Evolutionary conservation across 108 stramenopile genomes (phyloP).

Genomic region (Nitzschia inconspicua): DNA sequence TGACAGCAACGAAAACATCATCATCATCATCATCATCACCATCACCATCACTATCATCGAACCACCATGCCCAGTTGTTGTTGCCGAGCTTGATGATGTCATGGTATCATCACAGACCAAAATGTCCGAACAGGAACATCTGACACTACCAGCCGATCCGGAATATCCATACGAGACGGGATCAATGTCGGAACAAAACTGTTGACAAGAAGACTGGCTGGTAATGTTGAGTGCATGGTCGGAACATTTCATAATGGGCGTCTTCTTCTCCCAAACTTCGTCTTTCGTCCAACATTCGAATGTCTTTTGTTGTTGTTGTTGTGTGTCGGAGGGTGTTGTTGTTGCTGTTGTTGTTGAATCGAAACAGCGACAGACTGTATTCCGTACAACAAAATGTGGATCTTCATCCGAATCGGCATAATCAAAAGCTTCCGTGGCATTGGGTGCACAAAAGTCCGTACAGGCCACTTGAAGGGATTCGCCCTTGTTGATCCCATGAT

Average conservation of each 20-base stretch:
- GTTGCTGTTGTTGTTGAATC: neutral
- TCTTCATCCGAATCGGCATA: conserved; percentile 12
- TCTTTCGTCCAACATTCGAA: conserved; percentile 14
- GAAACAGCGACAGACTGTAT: conserved; percentile 20
- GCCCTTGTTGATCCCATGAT: conserved; percentile 4
- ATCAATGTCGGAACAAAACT: conserved; percentile 21
- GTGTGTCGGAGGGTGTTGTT: too few species aligned
- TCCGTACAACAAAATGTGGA: conserved; percentile 9
- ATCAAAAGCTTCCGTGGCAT: conserved; percentile 8
- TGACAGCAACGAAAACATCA: too few species aligned
- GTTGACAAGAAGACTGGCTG: conserved; percentile 11
- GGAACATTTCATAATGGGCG: conserved; percentile 1
- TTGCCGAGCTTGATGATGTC: too few species aligned
- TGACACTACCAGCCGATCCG: neutral
- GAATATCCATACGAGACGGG: conserved; percentile 6
- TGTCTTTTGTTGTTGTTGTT: too few species aligned
- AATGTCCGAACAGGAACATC: conserved; percentile 3
- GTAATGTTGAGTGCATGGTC: conserved; percentile 14
- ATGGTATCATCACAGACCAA: neutral
- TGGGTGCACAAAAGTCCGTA: neutral
- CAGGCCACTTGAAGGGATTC: conserved; percentile 6
- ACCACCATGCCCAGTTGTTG: too few species aligned
- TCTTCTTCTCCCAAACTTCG: conserved; percentile 19
- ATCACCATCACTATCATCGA: too few species aligned
- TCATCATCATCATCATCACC: too few species aligned